Conservation (phyloP, 495 filamentous ascomycete genomes). For the Aspergillus nanangensis region DNA sequence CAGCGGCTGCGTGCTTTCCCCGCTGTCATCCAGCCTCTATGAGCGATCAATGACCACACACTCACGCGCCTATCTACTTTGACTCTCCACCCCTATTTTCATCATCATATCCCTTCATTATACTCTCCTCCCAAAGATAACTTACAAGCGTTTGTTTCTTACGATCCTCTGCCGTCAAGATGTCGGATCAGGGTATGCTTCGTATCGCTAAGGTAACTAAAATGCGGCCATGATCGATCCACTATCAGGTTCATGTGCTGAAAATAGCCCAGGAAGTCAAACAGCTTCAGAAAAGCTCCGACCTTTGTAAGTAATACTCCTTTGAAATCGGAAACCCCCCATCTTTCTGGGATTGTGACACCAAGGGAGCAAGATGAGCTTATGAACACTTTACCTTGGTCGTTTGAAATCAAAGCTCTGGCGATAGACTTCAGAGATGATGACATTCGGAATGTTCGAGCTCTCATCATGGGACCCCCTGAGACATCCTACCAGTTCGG, state of each 20-base stretch:
- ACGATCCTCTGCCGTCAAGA: slow-evolving; percentile 25
- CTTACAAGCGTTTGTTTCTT: too few species aligned
- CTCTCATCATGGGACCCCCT: slow-evolving; percentile 87
- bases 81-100: too few species aligned
- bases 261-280: slow-evolving; percentile 62
- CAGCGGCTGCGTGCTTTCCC: too few species aligned
- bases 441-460: slow-evolving; percentile 84
- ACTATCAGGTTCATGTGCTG: neutral
- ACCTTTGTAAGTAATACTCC: slow-evolving; percentile 62
- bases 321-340: too few species aligned
- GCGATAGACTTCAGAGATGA: slow-evolving; percentile 80
- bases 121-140: too few species aligned
- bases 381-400: neutral
- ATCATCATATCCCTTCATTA: too few species aligned
- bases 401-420: slow-evolving; percentile 53
- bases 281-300: slow-evolving; percentile 73
- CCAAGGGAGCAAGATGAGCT: too few species aligned
- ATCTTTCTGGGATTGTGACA: too few species aligned
- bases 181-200: slow-evolving; percentile 82
- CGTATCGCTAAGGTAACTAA: slow-evolving; percentile 70
- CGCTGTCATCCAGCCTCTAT: too few species aligned
- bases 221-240: neutral
- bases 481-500: slow-evolving; percentile 96
- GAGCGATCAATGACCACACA: too few species aligned
- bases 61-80: too few species aligned